phyloP scores from a whole-genome alignment of 768 basidiomycete species.

The Kwoniella bestiolae region DNA sequence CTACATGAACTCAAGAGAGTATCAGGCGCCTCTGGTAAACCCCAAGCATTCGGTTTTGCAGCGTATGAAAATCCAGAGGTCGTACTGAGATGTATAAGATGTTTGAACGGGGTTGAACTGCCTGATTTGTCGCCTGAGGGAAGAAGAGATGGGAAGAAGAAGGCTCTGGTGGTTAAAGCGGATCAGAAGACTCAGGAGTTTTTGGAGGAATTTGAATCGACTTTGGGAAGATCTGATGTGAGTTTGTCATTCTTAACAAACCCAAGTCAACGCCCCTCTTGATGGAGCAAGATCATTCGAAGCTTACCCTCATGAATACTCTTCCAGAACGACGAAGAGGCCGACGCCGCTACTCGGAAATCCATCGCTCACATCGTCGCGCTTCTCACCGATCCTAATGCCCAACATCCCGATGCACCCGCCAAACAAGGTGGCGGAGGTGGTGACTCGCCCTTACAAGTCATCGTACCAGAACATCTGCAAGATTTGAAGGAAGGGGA shows the following conservation, averaged over 20 bases:
- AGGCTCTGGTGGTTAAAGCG: slow-evolving; percentile 80
- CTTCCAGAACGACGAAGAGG: slow-evolving; percentile 77
- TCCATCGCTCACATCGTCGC: slow-evolving; percentile 62
- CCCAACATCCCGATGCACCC: slow-evolving; percentile 66
- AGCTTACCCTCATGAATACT: no score
- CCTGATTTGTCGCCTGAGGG: slow-evolving; percentile 62
- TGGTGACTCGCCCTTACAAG: slow-evolving; percentile 37
- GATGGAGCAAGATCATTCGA: no score
- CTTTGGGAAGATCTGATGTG: slow-evolving; percentile 81
- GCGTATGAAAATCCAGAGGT: slow-evolving; percentile 93
- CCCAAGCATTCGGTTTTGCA: slow-evolving; percentile 96
- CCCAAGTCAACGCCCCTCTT: no score
- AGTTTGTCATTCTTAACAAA: slow-evolving; percentile 55
- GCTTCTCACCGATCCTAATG: slow-evolving; percentile 74
- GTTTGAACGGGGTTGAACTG: slow-evolving; percentile 69
- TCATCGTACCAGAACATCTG: slow-evolving; percentile 83
- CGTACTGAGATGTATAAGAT: slow-evolving; percentile 73
- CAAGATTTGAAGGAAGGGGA: slow-evolving; percentile 96
- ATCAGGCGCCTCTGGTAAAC: slow-evolving; percentile 87
- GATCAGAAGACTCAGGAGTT: slow-evolving; percentile 92
- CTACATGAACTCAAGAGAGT: slow-evolving; percentile 89
- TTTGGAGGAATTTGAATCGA: slow-evolving; percentile 79
- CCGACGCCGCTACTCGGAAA: slow-evolving; percentile 67
- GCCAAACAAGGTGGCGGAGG: slow-evolving; percentile 23
- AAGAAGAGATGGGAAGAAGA: slow-evolving; percentile 63